Conservation (phyloP, 306 rosid genomes). For the Gastrolobium villosum region DNA sequence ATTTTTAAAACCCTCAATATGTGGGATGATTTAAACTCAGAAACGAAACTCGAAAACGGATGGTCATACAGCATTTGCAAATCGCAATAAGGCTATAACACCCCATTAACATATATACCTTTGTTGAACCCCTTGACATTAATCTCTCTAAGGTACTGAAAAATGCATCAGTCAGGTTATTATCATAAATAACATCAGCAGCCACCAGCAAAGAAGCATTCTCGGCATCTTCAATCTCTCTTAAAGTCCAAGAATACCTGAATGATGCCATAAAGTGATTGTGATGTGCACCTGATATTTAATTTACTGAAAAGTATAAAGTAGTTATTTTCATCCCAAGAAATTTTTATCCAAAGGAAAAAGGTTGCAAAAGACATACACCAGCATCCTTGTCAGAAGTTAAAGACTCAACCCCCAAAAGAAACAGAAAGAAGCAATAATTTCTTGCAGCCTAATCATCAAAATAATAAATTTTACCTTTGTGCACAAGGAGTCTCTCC, state of each 20-base stretch:
- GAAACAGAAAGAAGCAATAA: constrained; percentile 24
- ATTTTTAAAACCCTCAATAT: background rate
- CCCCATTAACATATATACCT: constrained; percentile 58
- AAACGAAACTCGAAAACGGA: constrained; percentile 24
- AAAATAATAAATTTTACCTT: constrained; percentile 56
- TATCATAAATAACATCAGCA: constrained; percentile 92
- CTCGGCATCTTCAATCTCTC: constrained; percentile 76
- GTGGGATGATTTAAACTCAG: constrained; percentile 26
- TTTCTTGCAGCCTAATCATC: constrained; percentile 9
- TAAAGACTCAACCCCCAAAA: constrained; percentile 31
- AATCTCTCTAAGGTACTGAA: constrained; percentile 69
- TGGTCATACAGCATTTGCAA: constrained; percentile 14
- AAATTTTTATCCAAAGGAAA: constrained; percentile 28
- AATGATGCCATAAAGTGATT: constrained; percentile 45
- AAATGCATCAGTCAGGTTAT: constrained; percentile 86
- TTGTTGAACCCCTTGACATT: constrained; percentile 77
- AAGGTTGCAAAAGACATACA: constrained; percentile 9
- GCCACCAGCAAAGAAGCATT: constrained; percentile 83
- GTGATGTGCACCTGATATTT: constrained; percentile 20
- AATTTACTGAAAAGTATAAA: constrained; percentile 11
- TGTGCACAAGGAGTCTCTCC: constrained; percentile 54
- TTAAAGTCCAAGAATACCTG: constrained; percentile 80
- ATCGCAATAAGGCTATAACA: background rate
- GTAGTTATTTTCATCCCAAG: constrained; percentile 6
- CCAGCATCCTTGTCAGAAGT: constrained; percentile 17